Conservation (phyloP, 2,329 filamentous ascomycete species). For the Aspergillus thermomutatus region DNA sequence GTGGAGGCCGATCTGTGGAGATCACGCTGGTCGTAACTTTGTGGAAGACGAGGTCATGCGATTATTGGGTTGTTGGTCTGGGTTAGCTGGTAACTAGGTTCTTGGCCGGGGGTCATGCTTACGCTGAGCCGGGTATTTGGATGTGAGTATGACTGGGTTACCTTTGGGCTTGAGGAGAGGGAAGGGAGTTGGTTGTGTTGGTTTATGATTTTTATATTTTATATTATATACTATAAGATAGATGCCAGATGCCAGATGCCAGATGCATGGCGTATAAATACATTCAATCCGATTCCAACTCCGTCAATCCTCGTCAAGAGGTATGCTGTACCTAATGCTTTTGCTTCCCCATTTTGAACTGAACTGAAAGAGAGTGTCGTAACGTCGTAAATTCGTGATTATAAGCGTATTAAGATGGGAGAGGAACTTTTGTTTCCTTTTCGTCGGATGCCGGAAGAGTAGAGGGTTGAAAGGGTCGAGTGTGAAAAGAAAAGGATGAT, state of each 20-base stretch:
- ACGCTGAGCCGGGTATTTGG: not conserved
- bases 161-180: not conserved
- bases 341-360: not conserved
- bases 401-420: not conserved
- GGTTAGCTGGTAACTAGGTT: not conserved
- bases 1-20: no score
- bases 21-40: no score
- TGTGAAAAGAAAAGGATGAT: not conserved
- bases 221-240: not conserved
- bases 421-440: not conserved
- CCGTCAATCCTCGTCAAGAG: not conserved
- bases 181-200: not conserved
- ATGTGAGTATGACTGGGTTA: not conserved
- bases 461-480: not conserved
- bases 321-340: not conserved
- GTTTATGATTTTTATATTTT: not conserved
- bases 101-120: not conserved
- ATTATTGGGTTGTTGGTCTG: no score
- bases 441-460: not conserved
- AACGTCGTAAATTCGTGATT: constrained; percentile 5
- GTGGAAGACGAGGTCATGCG: no score
- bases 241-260: no score
- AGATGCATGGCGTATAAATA: not conserved
- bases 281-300: not conserved
- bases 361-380: constrained; percentile 2